These are phyloP conservation scores for Pseudocercospora fuligena DNA, from an alignment of 2,329 filamentous ascomycete genomes.

Conservation along the genomic window DNA sequence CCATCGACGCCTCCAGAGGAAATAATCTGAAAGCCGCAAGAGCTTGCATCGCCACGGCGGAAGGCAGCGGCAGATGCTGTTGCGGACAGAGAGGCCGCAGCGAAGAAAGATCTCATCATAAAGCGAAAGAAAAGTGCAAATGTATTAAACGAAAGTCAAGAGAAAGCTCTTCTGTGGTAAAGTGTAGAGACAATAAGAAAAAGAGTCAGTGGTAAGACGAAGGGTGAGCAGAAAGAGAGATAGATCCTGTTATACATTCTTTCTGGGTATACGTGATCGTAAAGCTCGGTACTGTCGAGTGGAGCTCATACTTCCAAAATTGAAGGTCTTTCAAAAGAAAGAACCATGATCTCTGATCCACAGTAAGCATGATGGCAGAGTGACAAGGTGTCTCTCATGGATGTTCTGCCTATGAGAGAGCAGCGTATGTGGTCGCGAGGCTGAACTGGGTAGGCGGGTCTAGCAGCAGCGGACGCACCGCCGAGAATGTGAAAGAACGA, in stretches of 20 bases:
- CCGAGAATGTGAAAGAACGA: not conserved
- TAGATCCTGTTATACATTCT: conserved; percentile 2
- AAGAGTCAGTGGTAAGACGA: not conserved
- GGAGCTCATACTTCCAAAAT: not conserved
- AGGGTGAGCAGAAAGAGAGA: not conserved
- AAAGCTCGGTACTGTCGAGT: not conserved
- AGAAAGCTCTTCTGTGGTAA: conserved; percentile 3
- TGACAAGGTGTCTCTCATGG: not conserved
- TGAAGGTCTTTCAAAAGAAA: not conserved
- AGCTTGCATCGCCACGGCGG: conserved; percentile 18
- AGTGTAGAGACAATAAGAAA: conserved; percentile 4
- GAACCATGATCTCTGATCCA: not conserved
- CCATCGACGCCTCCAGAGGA: conserved; percentile 30
- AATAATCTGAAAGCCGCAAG: conserved; percentile 31
- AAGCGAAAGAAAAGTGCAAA: conserved; percentile 14
- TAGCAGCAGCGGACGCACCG: not conserved
- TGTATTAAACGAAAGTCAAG: conserved; percentile 20
- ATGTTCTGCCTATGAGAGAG: not conserved
- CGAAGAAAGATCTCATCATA: conserved; percentile 24
- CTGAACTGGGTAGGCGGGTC: conserved; percentile 5
- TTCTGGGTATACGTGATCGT: conserved; percentile 3
- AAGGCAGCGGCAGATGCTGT: conserved; percentile 22
- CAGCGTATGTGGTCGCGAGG: not conserved
- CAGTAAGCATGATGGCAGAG: conserved; percentile 6
- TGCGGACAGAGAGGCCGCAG: conserved; percentile 20